Evolutionary conservation across 352 stramenopile genomes (phyloP).

Genomic region (Nothophytophthora sp.): DNA sequence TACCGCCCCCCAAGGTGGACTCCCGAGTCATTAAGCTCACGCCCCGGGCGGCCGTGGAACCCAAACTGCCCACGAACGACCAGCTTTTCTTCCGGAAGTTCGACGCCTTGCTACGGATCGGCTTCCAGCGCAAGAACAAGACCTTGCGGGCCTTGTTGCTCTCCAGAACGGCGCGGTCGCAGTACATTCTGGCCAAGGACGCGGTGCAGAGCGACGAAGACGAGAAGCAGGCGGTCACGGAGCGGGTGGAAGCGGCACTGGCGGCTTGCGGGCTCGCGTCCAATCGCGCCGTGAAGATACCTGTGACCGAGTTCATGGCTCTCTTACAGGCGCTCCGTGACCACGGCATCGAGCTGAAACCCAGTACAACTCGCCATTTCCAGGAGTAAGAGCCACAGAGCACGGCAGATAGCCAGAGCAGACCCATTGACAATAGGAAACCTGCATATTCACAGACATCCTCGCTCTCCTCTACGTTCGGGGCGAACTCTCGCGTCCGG

Average conservation of each 20-base stretch:
- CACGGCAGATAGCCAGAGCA: background rate
- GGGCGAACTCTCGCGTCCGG: too few relatives aligned
- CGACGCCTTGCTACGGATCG: constrained; percentile 99
- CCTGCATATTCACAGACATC: constrained; percentile 12
- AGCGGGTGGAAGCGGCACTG: constrained; percentile 51
- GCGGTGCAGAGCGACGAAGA: constrained; percentile 19
- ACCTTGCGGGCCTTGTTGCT: constrained; percentile 89
- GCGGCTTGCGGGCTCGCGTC: constrained; percentile 40
- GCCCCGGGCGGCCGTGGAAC: constrained; percentile 54
- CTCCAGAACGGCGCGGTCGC: constrained; percentile 54
- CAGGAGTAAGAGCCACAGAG: constrained; percentile 30
- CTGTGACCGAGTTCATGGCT: constrained; percentile 56
- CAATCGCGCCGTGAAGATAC: constrained; percentile 68
- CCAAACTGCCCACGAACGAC: constrained; percentile 97
- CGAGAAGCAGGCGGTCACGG: constrained; percentile 37
- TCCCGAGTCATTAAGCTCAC: constrained; percentile 97
- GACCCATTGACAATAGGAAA: constrained; percentile 4
- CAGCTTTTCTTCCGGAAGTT: constrained; percentile 98
- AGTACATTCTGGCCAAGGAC: constrained; percentile 24
- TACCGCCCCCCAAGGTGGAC: constrained; percentile 97
- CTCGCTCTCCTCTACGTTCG: background rate
- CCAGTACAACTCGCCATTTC: constrained; percentile 73
- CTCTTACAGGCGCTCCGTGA: constrained; percentile 51
- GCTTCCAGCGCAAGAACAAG: constrained; percentile 99
- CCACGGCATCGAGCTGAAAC: constrained; percentile 47